Evolutionary conservation across 331 rosid genomes (phyloP).

Genomic region (Malus hybrid): DNA sequence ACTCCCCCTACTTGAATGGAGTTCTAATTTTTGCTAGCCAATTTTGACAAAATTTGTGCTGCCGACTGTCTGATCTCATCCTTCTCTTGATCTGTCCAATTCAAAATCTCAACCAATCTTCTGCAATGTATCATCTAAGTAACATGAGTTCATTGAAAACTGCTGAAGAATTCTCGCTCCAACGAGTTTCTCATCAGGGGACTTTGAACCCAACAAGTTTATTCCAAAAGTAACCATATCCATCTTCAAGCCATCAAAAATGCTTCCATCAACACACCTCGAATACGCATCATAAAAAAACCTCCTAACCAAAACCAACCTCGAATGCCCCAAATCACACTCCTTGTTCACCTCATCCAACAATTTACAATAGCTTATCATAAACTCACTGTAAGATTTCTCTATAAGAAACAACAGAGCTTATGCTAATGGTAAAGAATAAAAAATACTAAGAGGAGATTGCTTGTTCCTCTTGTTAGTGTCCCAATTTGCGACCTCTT

Average conservation of each 20-base stretch:
- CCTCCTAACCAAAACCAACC: slow-evolving; percentile 55
- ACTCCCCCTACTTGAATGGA: slow-evolving; percentile 74
- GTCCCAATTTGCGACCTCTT: slow-evolving; percentile 68
- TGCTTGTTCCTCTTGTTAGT: slow-evolving; percentile 61
- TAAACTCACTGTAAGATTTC: slow-evolving; percentile 84
- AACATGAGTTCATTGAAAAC: slow-evolving; percentile 34
- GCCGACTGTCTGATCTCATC: slow-evolving; percentile 73
- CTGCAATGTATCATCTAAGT: slow-evolving; percentile 51
- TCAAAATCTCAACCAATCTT: slow-evolving; percentile 93
- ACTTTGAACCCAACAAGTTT: slow-evolving; percentile 70
- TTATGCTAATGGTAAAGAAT: slow-evolving; percentile 73
- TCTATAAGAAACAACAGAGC: slow-evolving; percentile 73
- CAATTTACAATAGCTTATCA: slow-evolving; percentile 47
- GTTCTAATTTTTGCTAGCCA: slow-evolving; percentile 81
- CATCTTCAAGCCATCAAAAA: slow-evolving; percentile 93
- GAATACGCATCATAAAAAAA: slow-evolving; percentile 94
- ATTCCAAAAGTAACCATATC: slow-evolving; percentile 76
- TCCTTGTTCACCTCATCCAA: slow-evolving; percentile 69
- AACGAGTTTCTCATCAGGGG: slow-evolving; percentile 36
- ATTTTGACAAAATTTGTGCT: slow-evolving; percentile 64
- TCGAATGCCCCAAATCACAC: slow-evolving; percentile 62
- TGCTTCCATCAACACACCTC: slow-evolving; percentile 76
- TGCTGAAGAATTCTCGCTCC: slow-evolving; percentile 66
- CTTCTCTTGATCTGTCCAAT: slow-evolving; percentile 75
- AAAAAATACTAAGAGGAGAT: slow-evolving; percentile 65